phyloP scores from a whole-genome alignment of 225 moss, liverwort and hornwort genomes.

The Pseudisothecium myosuroides region DNA sequence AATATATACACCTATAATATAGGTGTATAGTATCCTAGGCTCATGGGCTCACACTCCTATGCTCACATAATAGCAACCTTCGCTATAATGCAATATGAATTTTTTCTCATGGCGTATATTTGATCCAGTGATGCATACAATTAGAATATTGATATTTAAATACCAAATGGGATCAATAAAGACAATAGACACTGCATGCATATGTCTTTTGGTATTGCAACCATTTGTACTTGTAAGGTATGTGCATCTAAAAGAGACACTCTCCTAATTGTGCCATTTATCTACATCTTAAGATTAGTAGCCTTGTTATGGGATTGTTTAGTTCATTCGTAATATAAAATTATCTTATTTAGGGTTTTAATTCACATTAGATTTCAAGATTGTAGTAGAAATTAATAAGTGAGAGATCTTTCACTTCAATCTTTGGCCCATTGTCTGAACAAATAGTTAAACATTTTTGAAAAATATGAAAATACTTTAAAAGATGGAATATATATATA shows the following conservation, averaged over 20 bases:
- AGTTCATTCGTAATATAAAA: not conserved
- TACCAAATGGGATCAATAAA: not conserved
- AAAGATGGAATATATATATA: not conserved
- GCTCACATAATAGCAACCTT: no score
- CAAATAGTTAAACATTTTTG: not conserved
- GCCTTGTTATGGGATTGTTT: not conserved
- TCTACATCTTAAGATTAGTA: not conserved
- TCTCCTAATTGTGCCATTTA: not conserved
- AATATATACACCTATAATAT: no score
- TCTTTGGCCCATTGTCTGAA: not conserved
- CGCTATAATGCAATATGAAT: no score
- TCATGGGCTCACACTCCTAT: no score
- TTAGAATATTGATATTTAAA: no score
- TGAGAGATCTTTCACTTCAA: not conserved
- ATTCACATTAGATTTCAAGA: not conserved
- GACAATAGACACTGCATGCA: not conserved
- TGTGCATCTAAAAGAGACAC: not conserved
- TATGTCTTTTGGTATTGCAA: not conserved
- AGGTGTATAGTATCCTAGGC: no score
- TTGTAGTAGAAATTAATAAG: not conserved
- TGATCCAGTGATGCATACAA: no score
- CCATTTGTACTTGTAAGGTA: not conserved
- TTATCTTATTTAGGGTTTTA: not conserved
- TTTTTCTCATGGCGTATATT: no score
- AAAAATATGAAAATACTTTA: not conserved